Conservation (phyloP, 768 basidiomycete species). For the Piloderma croceum region DNA sequence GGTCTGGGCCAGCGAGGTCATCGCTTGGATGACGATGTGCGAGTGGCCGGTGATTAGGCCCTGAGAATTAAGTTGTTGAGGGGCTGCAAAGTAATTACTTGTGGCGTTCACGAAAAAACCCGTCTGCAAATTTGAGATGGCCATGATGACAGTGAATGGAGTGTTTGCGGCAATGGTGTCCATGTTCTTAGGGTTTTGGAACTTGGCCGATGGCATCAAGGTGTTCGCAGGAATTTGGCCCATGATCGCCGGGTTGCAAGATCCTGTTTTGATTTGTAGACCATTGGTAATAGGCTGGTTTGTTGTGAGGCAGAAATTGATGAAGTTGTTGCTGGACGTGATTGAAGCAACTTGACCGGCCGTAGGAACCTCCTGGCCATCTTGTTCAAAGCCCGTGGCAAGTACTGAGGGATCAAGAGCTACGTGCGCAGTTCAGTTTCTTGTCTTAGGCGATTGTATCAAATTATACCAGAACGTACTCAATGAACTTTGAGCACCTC, state of each 20-base stretch:
- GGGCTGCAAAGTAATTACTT: slow-evolving; percentile 43
- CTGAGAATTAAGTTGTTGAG: slow-evolving; percentile 40
- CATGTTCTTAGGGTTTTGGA: slow-evolving; percentile 34
- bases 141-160: slow-evolving; percentile 39
- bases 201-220: slow-evolving; percentile 46
- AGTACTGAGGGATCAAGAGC: slow-evolving; percentile 43
- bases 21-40: slow-evolving; percentile 49
- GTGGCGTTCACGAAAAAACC: slow-evolving; percentile 49
- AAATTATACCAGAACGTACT: slow-evolving; percentile 13
- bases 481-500: slow-evolving; percentile 11
- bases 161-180: slow-evolving; percentile 35
- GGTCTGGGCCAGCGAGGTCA: slow-evolving; percentile 39
- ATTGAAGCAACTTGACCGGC: slow-evolving; percentile 45
- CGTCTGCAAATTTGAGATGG: slow-evolving; percentile 31
- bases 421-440: too few relatives aligned
- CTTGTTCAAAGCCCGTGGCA: slow-evolving; percentile 38
- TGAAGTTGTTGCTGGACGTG: slow-evolving; percentile 61
- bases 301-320: slow-evolving; percentile 42
- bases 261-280: slow-evolving; percentile 37
- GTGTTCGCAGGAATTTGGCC: slow-evolving; percentile 40
- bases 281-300: slow-evolving; percentile 43
- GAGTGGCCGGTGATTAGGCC: slow-evolving; percentile 48
- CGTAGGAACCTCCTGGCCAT: slow-evolving; percentile 43
- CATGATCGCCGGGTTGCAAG: slow-evolving; percentile 50
- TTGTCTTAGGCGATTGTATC: too few relatives aligned